A percentile compares a stretch with the other conserved stretches of the same genome.
Conservation (phyloP, 2,329 filamentous ascomycete genomes). For the Aureobasidium musti region DNA sequence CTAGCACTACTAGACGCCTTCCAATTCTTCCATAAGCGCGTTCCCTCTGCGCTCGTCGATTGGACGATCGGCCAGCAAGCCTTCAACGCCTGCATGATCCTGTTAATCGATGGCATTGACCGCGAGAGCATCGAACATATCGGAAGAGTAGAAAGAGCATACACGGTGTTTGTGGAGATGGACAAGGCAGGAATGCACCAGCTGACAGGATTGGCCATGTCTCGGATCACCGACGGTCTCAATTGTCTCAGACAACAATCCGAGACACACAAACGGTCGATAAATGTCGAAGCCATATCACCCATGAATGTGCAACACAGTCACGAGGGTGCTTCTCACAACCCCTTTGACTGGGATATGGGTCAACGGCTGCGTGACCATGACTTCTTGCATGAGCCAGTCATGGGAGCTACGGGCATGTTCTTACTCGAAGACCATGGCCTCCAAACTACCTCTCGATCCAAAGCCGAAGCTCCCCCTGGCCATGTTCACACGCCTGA, state of each 20-base stretch:
- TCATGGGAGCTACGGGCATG: constrained; percentile 54
- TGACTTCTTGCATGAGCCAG: constrained; percentile 41
- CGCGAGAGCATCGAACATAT: constrained; percentile 44
- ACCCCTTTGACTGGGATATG: constrained; percentile 12
- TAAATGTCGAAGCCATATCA: neutral
- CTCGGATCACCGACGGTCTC: constrained; percentile 41
- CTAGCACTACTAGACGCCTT: constrained; percentile 49
- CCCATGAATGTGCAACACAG: neutral
- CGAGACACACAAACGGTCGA: constrained; percentile 9
- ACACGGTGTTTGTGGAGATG: constrained; percentile 48
- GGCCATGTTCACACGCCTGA: neutral
- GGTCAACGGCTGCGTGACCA: constrained; percentile 30
- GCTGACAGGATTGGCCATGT: constrained; percentile 49
- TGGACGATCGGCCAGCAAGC: constrained; percentile 55
- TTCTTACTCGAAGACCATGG: constrained; percentile 51
- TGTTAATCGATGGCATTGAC: constrained; percentile 52
- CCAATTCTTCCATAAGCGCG: constrained; percentile 49
- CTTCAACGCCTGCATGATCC: constrained; percentile 54
- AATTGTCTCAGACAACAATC: constrained; percentile 27
- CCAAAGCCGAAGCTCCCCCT: neutral
- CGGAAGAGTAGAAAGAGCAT: constrained; percentile 46
- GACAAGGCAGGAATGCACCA: constrained; percentile 49
- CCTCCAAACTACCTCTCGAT: constrained; percentile 38
- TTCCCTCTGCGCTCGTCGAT: constrained; percentile 49
- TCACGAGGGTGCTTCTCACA: neutral